These are phyloP conservation scores for Boletus pseudopeckii DNA, from an alignment of 768 basidiomycete species.

Conservation along the genomic window DNA sequence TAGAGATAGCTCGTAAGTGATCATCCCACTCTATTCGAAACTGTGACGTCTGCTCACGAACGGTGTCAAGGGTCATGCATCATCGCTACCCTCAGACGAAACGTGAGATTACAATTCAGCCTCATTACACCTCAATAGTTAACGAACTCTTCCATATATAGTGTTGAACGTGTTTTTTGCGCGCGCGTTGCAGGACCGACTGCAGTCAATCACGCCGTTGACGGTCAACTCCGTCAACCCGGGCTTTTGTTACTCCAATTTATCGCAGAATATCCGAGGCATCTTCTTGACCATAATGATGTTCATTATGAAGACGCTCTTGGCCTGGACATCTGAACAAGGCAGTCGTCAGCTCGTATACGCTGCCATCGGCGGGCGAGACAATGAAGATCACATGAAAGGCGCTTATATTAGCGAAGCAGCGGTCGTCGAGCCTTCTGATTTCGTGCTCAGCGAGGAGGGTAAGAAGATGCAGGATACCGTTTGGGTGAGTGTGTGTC, in stretches of 20 bases:
- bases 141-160: background rate
- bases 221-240: constrained; percentile 27
- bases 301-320: constrained; percentile 5
- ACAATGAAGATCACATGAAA: constrained; percentile 21
- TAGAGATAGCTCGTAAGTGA: constrained; percentile 17
- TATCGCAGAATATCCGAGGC: constrained; percentile 10
- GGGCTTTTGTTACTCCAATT: constrained; percentile 31
- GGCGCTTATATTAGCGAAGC: constrained; percentile 17
- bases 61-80: constrained; percentile 8
- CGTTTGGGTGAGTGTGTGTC: constrained; percentile 34
- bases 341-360: constrained; percentile 37
- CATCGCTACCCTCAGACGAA: constrained; percentile 27
- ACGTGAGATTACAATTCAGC: constrained; percentile 12
- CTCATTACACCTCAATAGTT: background rate
- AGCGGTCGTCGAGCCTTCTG: constrained; percentile 26
- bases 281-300: background rate
- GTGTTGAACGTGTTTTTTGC: constrained; percentile 33
- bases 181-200: constrained; percentile 24
- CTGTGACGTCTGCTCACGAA: background rate
- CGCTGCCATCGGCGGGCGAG: constrained; percentile 25
- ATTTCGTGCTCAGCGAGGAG: constrained; percentile 32
- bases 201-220: constrained; percentile 20
- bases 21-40: background rate
- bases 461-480: constrained; percentile 29
- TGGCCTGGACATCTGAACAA: constrained; percentile 26